Percentiles rank a stretch among this genome's conserved stretches.
These are phyloP conservation scores for Caloboletus inedulis DNA, from an alignment of 1,284 basidiomycete species.

Conservation along the genomic window DNA sequence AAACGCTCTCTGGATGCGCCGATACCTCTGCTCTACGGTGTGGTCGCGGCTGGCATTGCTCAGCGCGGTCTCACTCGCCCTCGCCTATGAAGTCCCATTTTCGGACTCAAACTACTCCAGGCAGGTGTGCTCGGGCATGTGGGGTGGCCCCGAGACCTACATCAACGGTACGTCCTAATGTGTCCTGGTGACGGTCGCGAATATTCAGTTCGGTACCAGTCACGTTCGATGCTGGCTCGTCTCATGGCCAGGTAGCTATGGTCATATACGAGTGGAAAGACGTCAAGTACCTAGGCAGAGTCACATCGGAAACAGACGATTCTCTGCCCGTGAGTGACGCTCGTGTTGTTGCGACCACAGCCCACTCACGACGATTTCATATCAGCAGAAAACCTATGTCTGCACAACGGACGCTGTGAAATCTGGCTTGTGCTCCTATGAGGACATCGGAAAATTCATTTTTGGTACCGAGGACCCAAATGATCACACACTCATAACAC, in stretches of 20 bases:
- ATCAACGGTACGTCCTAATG: constrained; percentile 72
- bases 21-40: constrained; percentile 13
- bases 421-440: constrained; percentile 64
- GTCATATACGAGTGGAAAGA: constrained; percentile 96
- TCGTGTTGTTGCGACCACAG: constrained; percentile 4
- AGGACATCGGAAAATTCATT: constrained; percentile 83
- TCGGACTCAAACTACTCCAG: constrained; percentile 72
- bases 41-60: constrained; percentile 33
- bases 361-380: constrained; percentile 15
- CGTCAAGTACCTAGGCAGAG: constrained; percentile 77
- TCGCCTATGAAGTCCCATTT: constrained; percentile 64
- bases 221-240: constrained; percentile 68
- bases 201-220: constrained; percentile 46
- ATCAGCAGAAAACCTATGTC: constrained; percentile 83
- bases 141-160: constrained; percentile 72
- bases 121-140: constrained; percentile 96
- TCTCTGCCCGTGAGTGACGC: constrained; percentile 60
- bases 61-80: constrained; percentile 35
- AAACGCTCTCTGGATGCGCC: constrained; percentile 29
- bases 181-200: constrained; percentile 1
- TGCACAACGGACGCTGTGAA: constrained; percentile 78
- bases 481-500: constrained; percentile 52
- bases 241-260: constrained; percentile 88
- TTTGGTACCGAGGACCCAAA: constrained; percentile 55
- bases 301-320: constrained; percentile 55